phyloP scores from a whole-genome alignment of 495 filamentous ascomycete genomes.

The Apiosordaria backusii region DNA sequence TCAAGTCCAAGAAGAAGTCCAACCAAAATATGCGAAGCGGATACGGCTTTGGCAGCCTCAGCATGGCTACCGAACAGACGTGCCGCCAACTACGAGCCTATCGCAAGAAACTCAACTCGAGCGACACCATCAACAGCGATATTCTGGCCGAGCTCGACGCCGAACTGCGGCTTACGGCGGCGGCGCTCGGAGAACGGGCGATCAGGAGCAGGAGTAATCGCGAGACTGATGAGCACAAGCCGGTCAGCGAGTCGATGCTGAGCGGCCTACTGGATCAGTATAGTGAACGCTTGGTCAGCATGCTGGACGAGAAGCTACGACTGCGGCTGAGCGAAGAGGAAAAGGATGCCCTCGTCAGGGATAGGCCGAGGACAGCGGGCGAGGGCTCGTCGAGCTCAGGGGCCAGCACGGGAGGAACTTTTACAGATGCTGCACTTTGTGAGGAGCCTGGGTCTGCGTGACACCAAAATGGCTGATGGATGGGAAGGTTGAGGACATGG shows the following conservation, averaged over 20 bases:
- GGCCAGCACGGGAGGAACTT: constrained; percentile 10
- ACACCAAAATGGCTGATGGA: neutral
- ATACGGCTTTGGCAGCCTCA: constrained; percentile 60
- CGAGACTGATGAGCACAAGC: constrained; percentile 24
- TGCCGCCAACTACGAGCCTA: constrained; percentile 77
- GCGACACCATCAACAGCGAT: constrained; percentile 60
- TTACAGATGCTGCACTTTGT: constrained; percentile 11
- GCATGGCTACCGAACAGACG: constrained; percentile 73
- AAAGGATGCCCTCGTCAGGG: constrained; percentile 21
- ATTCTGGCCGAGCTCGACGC: constrained; percentile 70
- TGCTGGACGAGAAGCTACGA: constrained; percentile 68
- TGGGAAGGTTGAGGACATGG: neutral
- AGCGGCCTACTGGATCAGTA: constrained; percentile 66
- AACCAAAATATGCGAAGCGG: constrained; percentile 24
- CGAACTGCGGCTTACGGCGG: constrained; percentile 71
- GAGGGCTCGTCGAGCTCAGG: constrained; percentile 23
- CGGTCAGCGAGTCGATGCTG: constrained; percentile 56
- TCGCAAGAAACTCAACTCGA: constrained; percentile 71
- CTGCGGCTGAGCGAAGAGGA: constrained; percentile 33
- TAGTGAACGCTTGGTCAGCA: constrained; percentile 62
- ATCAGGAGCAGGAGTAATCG: constrained; percentile 37
- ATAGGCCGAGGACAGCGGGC: constrained; percentile 30
- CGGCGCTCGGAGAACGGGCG: constrained; percentile 61
- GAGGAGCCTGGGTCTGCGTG: constrained; percentile 13
- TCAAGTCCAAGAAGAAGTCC: constrained; percentile 40